Conservation (phyloP, 2,329 filamentous ascomycete species). For the Achaetomium macrosporum region DNA sequence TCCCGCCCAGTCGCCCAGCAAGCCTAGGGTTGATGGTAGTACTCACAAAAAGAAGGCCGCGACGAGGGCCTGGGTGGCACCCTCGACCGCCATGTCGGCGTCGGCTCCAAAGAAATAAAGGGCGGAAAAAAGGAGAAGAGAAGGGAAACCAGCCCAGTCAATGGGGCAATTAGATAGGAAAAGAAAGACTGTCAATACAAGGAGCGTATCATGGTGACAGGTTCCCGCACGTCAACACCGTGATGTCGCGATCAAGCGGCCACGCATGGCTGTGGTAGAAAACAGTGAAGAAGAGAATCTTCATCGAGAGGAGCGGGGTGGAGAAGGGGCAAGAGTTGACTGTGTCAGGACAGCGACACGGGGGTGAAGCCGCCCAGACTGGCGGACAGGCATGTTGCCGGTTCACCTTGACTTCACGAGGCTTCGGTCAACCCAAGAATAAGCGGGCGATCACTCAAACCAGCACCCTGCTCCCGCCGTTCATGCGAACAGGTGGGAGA, state of each 20-base stretch:
- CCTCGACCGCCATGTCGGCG: conserved; percentile 41
- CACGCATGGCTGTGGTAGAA: conserved; percentile 17
- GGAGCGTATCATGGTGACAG: conserved; percentile 28
- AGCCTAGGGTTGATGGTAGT: neutral
- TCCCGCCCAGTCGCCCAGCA: neutral
- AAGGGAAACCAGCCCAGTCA: conserved; percentile 40
- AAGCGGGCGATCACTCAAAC: conserved; percentile 28
- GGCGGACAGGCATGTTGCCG: conserved; percentile 1
- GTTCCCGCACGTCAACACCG: conserved; percentile 18
- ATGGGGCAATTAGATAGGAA: conserved; percentile 37
- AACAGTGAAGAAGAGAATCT: conserved; percentile 13
- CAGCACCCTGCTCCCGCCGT: conserved; percentile 22
- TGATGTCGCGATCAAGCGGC: conserved; percentile 19
- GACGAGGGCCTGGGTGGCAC: conserved; percentile 43
- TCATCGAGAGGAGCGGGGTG: conserved; percentile 1
- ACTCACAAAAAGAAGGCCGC: conserved; percentile 52
- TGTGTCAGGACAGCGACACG: conserved; percentile 1
- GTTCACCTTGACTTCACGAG: conserved; percentile 11
- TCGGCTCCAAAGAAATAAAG: conserved; percentile 23
- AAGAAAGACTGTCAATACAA: conserved; percentile 30
- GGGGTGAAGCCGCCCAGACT: neutral
- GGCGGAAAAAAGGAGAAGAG: conserved; percentile 26
- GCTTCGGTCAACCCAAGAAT: conserved; percentile 4
- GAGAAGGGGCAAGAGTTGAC: conserved; percentile 4
- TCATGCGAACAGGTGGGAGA: conserved; percentile 24